Evolutionary conservation across 176 grass and related monocot genomes (phyloP).

Genomic region (Dactylis glomerata): DNA sequence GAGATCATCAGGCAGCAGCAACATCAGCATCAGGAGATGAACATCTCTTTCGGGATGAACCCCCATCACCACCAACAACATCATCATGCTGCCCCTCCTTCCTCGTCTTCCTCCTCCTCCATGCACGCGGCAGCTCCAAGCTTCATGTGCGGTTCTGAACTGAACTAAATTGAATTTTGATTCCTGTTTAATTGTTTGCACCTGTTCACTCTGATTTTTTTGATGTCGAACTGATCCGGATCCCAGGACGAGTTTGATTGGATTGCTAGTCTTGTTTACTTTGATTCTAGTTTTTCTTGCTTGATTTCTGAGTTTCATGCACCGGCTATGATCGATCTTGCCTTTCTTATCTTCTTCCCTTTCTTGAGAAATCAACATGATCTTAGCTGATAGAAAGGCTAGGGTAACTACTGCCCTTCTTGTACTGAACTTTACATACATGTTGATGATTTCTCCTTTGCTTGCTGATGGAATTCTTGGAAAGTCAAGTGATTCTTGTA

Average conservation of each 20-base stretch:
- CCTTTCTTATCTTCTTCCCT: background rate
- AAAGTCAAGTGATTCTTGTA: slow-evolving; percentile 4
- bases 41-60: slow-evolving; percentile 67
- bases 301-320: background rate
- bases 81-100: slow-evolving; percentile 12
- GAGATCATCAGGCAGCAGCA: slow-evolving; percentile 23
- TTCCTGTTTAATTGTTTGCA: background rate
- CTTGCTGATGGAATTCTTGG: background rate
- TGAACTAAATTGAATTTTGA: background rate
- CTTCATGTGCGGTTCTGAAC: slow-evolving; percentile 50
- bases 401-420: background rate
- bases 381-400: background rate
- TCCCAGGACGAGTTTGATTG: background rate
- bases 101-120: slow-evolving; percentile 54
- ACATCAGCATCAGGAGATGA: slow-evolving; percentile 47
- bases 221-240: background rate
- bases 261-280: background rate
- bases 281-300: slow-evolving; percentile 18
- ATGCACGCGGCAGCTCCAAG: slow-evolving; percentile 56
- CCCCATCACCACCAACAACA: background rate
- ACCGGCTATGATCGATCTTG: background rate
- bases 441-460: background rate
- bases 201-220: background rate
- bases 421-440: slow-evolving; percentile 25
- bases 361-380: background rate